phyloP scores from a whole-genome alignment of 2,329 filamentous ascomycete genomes.

The Sclerotinia borealis region DNA sequence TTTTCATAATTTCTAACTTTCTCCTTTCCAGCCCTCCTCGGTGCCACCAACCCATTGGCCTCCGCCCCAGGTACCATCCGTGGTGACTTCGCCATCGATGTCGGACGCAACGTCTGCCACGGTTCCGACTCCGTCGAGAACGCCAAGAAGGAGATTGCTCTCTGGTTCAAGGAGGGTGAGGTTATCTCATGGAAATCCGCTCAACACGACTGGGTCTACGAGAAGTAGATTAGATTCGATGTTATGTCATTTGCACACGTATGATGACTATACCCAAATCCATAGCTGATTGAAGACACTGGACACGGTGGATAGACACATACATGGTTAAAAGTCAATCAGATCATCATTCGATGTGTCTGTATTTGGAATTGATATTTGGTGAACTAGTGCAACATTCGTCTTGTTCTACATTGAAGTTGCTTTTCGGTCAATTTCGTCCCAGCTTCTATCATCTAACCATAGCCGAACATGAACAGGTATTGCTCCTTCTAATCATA shows the following conservation, averaged over 20 bases:
- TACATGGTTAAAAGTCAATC: neutral
- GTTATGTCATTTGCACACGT: neutral
- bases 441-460: neutral
- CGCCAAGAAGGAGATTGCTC: slow-evolving; percentile 98
- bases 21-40: slow-evolving; percentile 65
- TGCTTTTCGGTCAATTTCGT: neutral
- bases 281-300: neutral
- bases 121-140: slow-evolving; percentile 97
- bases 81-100: slow-evolving; percentile 76
- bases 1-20: neutral
- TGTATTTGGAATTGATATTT: neutral
- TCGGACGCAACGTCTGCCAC: slow-evolving; percentile 99
- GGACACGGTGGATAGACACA: neutral
- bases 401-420: neutral
- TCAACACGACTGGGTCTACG: slow-evolving; percentile 93
- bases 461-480: neutral
- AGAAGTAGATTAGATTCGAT: slow-evolving; percentile 54
- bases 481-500: slow-evolving; percentile 2
- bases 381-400: neutral
- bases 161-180: slow-evolving; percentile 94
- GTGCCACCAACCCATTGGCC: slow-evolving; percentile 96
- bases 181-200: slow-evolving; percentile 77
- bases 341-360: neutral
- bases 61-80: slow-evolving; percentile 97
- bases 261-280: neutral